Conservation (phyloP, 2,329 filamentous ascomycete genomes). For the Aspergillus sp. region DNA sequence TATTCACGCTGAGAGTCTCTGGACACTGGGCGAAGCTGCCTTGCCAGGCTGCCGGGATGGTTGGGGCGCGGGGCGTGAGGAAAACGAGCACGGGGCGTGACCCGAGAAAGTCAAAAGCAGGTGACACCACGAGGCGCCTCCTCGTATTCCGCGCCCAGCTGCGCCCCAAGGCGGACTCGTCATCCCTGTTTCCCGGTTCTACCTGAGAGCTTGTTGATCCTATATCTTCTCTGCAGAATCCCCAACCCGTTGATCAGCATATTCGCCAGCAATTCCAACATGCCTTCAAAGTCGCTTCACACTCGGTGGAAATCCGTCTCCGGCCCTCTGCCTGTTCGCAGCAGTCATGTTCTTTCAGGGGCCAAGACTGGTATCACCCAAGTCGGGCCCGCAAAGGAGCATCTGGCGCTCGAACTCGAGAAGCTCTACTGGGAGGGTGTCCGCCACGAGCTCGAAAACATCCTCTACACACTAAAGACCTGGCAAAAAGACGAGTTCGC, state of each 20-base stretch:
- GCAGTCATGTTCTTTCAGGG: not conserved
- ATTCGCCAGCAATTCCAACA: not conserved
- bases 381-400: slow-evolving; percentile 15
- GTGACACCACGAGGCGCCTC: not conserved
- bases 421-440: slow-evolving; percentile 47
- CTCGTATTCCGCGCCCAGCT: not conserved
- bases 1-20: not conserved
- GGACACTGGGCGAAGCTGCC: not conserved
- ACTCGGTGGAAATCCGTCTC: slow-evolving; percentile 2
- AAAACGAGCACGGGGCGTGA: not conserved
- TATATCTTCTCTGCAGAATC: not conserved
- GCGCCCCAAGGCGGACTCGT: slow-evolving; percentile 1
- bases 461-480: slow-evolving; percentile 39
- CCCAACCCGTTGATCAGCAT: not conserved
- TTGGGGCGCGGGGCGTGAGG: not conserved
- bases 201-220: not conserved
- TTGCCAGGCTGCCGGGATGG: not conserved
- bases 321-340: not conserved
- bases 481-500: slow-evolving; percentile 36
- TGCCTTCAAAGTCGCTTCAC: slow-evolving; percentile 1
- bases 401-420: slow-evolving; percentile 32
- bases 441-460: slow-evolving; percentile 39
- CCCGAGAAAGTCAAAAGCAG: not conserved
- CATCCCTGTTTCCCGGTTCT: not conserved
- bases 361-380: not conserved